Conservation (phyloP, 805 yeast genomes). For the Brettanomyces anomalus region DNA sequence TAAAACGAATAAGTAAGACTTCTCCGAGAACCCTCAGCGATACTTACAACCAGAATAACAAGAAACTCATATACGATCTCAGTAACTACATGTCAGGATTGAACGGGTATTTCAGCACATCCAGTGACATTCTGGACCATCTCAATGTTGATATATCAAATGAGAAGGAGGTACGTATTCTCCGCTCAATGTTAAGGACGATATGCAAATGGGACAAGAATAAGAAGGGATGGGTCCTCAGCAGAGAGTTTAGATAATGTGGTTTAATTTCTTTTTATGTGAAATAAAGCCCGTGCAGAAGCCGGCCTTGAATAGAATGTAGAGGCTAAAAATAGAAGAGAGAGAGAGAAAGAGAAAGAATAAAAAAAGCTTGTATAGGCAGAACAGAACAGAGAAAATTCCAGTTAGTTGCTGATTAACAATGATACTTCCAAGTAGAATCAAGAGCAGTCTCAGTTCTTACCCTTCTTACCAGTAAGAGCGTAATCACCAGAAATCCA, state of each 20-base stretch:
- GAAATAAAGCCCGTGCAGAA: neutral
- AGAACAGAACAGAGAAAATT: too few species aligned
- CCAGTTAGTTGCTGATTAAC: too few species aligned
- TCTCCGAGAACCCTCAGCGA: too few species aligned
- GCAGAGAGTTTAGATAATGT: conserved; percentile 37
- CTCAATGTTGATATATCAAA: conserved; percentile 29
- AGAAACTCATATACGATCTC: conserved; percentile 13
- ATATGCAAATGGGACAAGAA: conserved; percentile 60
- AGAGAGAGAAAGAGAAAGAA: neutral
- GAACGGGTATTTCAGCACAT: conserved; percentile 23
- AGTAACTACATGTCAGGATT: conserved; percentile 22
- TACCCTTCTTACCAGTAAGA: conserved; percentile 19
- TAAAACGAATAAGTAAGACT: neutral
- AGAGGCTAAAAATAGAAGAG: neutral
- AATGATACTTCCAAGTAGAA: neutral
- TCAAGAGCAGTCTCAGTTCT: neutral
- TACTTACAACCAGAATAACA: neutral
- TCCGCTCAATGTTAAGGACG: conserved; percentile 59
- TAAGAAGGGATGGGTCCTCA: conserved; percentile 56
- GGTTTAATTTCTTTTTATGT: too few species aligned
- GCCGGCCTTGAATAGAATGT: neutral
- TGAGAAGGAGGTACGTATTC: conserved; percentile 46
- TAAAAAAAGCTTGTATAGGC: neutral
- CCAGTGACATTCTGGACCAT: conserved; percentile 20
- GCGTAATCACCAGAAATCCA: conserved; percentile 59